These are phyloP conservation scores for Fusarium pseudonygamai DNA, from an alignment of 2,329 filamentous ascomycete species.

Conservation along the genomic window DNA sequence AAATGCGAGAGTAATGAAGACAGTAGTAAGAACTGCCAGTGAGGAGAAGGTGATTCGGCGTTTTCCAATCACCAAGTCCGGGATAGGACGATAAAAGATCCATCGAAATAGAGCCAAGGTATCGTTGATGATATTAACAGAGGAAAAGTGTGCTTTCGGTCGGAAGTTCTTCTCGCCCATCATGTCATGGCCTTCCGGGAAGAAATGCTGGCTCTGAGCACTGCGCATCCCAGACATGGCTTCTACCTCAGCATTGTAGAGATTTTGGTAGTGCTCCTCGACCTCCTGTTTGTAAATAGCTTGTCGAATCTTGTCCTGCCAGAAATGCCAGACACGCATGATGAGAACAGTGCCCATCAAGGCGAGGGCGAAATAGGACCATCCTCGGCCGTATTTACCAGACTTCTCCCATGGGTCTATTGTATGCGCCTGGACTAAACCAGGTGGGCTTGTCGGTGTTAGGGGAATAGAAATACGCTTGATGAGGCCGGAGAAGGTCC, in stretches of 20 bases:
- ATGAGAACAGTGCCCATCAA: slow-evolving; percentile 73
- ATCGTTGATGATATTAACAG: slow-evolving; percentile 79
- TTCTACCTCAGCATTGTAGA: slow-evolving; percentile 62
- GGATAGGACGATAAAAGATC: slow-evolving; percentile 88
- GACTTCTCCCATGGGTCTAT: slow-evolving; percentile 83
- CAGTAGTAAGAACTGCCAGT: slow-evolving; percentile 74
- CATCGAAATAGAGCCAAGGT: slow-evolving; percentile 84
- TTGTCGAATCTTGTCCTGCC: slow-evolving; percentile 92
- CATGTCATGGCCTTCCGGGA: slow-evolving; percentile 68
- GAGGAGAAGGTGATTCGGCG: slow-evolving; percentile 83
- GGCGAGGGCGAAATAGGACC: slow-evolving; percentile 86
- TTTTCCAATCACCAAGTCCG: slow-evolving; percentile 74
- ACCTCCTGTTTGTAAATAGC: slow-evolving; percentile 88
- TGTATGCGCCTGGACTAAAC: slow-evolving; percentile 68
- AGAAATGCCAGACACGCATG: slow-evolving; percentile 84
- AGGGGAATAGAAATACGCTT: slow-evolving; percentile 70
- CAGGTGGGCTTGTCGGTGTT: slow-evolving; percentile 67
- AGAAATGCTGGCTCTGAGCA: slow-evolving; percentile 73
- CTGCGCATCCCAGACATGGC: slow-evolving; percentile 58
- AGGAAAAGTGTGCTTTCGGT: slow-evolving; percentile 78
- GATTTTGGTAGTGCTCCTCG: slow-evolving; percentile 68
- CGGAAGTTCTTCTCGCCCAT: slow-evolving; percentile 65
- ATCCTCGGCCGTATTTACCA: slow-evolving; percentile 86
- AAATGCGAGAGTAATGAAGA: slow-evolving; percentile 74
- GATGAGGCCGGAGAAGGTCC: slow-evolving; percentile 51